Evolutionary conservation across 2,329 filamentous ascomycete species (phyloP).

Genomic region (Byssothecium circinans): DNA sequence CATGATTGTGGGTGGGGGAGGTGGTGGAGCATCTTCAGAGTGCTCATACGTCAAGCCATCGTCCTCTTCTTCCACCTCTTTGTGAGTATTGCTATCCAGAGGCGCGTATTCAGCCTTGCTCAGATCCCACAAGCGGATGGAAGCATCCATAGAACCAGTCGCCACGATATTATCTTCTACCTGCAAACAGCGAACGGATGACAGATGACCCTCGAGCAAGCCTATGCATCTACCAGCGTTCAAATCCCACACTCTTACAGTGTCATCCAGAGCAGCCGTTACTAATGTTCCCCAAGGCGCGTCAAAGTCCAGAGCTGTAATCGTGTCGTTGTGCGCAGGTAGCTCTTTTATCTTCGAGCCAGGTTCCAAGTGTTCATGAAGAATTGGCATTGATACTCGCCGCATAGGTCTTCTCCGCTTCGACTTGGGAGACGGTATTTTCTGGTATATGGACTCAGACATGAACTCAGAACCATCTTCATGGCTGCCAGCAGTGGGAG

Average conservation of each 20-base stretch:
- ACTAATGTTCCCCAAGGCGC: conserved; percentile 96
- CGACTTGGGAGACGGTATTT: conserved; percentile 67
- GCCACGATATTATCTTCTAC: conserved; percentile 95
- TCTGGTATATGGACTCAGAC: conserved; percentile 97
- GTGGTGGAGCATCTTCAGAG: conserved; percentile 70
- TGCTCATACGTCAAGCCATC: conserved; percentile 73
- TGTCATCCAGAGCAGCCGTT: conserved; percentile 88
- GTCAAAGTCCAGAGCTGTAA: conserved; percentile 94
- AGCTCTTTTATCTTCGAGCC: conserved; percentile 87
- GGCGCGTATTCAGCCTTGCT: conserved; percentile 85
- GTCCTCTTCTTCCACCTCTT: conserved; percentile 46
- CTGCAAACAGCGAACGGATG: conserved; percentile 88
- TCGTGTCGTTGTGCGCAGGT: conserved; percentile 81
- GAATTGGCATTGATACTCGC: conserved; percentile 85
- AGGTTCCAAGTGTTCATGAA: conserved; percentile 93
- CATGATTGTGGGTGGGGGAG: conserved; percentile 73
- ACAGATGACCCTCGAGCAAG: conserved; percentile 87
- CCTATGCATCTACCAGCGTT: conserved; percentile 92
- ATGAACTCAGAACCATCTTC: conserved; percentile 73
- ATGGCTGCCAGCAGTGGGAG: conserved; percentile 52
- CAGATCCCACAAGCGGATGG: conserved; percentile 92
- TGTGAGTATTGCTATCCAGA: conserved; percentile 57
- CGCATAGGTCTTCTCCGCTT: conserved; percentile 61
- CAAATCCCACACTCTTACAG: conserved; percentile 93
- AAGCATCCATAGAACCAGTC: conserved; percentile 92